Percentiles rank a stretch among this genome's conserved stretches.
These are phyloP conservation scores for Handroanthus guayacan DNA, from an alignment of 257 asterid genomes.

Conservation along the genomic window DNA sequence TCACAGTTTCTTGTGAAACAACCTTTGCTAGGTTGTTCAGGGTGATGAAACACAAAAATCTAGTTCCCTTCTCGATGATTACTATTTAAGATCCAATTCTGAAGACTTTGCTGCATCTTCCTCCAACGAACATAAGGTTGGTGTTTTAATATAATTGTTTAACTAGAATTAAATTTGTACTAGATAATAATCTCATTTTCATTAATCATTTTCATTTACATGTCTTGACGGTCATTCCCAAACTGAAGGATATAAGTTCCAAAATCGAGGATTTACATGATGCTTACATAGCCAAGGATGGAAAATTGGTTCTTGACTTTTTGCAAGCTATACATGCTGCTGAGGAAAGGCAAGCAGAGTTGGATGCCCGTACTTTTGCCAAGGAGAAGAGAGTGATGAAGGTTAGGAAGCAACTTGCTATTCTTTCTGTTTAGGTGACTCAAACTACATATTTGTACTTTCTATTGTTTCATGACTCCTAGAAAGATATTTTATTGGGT, in stretches of 20 bases:
- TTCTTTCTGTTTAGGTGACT: constrained; percentile 26
- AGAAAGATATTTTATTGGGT: constrained; percentile 7
- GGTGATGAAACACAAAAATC: constrained; percentile 46
- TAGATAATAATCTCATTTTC: constrained; percentile 19
- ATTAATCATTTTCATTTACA: background rate
- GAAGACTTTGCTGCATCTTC: constrained; percentile 50
- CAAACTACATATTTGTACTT: constrained; percentile 7
- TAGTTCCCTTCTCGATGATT: constrained; percentile 78
- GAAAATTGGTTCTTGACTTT: constrained; percentile 88
- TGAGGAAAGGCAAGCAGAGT: constrained; percentile 90
- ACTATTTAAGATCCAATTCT: constrained; percentile 53
- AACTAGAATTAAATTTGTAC: constrained; percentile 15
- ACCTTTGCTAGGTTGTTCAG: constrained; percentile 58
- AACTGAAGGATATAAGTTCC: constrained; percentile 60
- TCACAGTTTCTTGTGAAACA: constrained; percentile 46
- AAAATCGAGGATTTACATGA: constrained; percentile 56
- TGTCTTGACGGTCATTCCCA: constrained; percentile 29
- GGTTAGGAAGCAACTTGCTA: constrained; percentile 48
- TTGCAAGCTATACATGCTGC: constrained; percentile 97
- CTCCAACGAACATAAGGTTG: constrained; percentile 59
- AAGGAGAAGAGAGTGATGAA: constrained; percentile 79
- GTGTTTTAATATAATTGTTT: constrained; percentile 14
- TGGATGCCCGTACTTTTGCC: constrained; percentile 67
- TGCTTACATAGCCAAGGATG: constrained; percentile 79
- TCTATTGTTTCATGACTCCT: constrained; percentile 7